These are phyloP conservation scores for Macrophomina tecta DNA, from an alignment of 2,329 filamentous ascomycete species.

Conservation along the genomic window DNA sequence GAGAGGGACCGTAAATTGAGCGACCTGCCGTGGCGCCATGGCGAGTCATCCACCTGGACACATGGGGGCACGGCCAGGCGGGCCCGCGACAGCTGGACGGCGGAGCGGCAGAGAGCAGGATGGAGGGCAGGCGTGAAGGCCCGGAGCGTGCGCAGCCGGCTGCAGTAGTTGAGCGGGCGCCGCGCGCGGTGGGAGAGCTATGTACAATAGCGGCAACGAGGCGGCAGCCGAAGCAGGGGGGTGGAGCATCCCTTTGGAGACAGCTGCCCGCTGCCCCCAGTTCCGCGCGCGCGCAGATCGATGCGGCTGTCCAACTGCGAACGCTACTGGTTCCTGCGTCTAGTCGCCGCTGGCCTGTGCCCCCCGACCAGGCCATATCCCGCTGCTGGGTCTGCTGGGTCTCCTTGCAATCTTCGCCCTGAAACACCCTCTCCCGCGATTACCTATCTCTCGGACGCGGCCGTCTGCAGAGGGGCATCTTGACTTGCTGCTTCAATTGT, in stretches of 20 bases:
- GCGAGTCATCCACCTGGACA: conserved; percentile 4
- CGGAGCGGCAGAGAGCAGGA: no score
- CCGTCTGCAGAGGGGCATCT: conserved; percentile 21
- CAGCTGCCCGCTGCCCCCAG: background rate
- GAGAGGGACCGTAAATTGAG: background rate
- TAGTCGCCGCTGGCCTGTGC: conserved; percentile 22
- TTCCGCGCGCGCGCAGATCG: background rate
- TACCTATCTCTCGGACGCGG: conserved; percentile 15
- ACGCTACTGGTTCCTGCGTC: conserved; percentile 4
- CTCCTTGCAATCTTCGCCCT: conserved; percentile 21
- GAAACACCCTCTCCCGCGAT: conserved; percentile 25
- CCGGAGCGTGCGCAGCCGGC: background rate
- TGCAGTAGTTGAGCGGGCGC: background rate
- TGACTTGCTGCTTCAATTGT: conserved; percentile 14
- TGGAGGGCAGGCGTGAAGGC: background rate
- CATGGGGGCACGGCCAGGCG: background rate
- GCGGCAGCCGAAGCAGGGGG: background rate
- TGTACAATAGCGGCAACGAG: background rate
- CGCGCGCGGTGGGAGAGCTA: no score
- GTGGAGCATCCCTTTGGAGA: background rate
- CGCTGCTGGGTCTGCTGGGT: background rate
- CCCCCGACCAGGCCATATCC: conserved; percentile 1
- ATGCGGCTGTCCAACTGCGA: background rate
- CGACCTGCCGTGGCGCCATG: background rate
- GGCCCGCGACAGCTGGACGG: background rate